These are phyloP conservation scores for Fusarium floridanum DNA, from an alignment of 2,329 filamentous ascomycete genomes.

Conservation along the genomic window DNA sequence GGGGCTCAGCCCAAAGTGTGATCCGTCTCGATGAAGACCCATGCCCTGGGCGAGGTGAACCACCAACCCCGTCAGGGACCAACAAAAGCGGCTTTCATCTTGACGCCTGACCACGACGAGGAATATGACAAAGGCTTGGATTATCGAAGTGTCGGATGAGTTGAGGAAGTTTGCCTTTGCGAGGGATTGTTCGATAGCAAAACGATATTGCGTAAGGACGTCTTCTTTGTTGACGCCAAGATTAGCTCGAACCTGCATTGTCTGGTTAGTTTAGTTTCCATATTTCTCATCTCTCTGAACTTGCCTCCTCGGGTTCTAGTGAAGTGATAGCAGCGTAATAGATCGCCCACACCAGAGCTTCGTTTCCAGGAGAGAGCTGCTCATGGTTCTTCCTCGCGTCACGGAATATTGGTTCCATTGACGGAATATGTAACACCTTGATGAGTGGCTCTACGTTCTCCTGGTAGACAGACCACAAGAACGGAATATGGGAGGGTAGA, in stretches of 20 bases:
- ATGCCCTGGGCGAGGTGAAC: slow-evolving; percentile 71
- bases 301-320: slow-evolving; percentile 71
- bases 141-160: slow-evolving; percentile 66
- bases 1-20: slow-evolving; percentile 63
- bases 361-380: slow-evolving; percentile 67
- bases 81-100: slow-evolving; percentile 67
- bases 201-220: slow-evolving; percentile 62
- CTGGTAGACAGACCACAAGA: slow-evolving; percentile 78
- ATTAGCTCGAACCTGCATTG: slow-evolving; percentile 49
- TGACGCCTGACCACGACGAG: slow-evolving; percentile 62
- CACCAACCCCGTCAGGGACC: slow-evolving; percentile 70
- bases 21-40: slow-evolving; percentile 70
- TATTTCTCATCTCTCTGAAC: neutral
- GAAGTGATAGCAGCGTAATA: slow-evolving; percentile 71
- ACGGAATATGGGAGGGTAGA: slow-evolving; percentile 71
- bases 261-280: slow-evolving; percentile 8
- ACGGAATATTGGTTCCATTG: slow-evolving; percentile 71
- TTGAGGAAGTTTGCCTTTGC: slow-evolving; percentile 70
- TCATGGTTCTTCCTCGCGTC: slow-evolving; percentile 71
- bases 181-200: slow-evolving; percentile 69
- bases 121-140: slow-evolving; percentile 71
- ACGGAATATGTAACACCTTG: slow-evolving; percentile 79
- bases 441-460: slow-evolving; percentile 81
- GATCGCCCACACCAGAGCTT: slow-evolving; percentile 74
- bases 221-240: slow-evolving; percentile 60